Evolutionary conservation across 192 early-diverging fungal species (phyloP), one percentile per base, ranked within the genome.

Genomic region (Ambispora gerdemannii): DNA sequence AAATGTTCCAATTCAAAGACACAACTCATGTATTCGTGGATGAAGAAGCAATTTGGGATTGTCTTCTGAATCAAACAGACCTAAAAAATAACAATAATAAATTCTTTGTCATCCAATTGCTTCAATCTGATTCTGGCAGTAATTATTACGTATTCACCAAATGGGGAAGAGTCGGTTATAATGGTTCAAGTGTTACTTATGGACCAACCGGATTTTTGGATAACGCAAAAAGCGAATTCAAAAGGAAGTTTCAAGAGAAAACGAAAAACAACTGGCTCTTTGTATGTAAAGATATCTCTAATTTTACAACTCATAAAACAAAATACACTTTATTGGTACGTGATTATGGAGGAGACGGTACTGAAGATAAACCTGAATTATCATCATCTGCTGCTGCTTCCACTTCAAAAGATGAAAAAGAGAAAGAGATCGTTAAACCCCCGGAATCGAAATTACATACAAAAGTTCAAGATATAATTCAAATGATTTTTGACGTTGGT

Each of bases 101-200:
- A 72, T 91, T 90, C 61, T 91, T 86, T 73, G 51, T 87, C 55
- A 83, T 91, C 62, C 89, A 91, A 72, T 70, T 91, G 8, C 72
- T 89, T 3, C 33, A 71, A 20, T 36, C 50, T 17, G 66, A 68
- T 55, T 22, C 31, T 33, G 17, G 28, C 27, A 63, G 30, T 28
- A 63, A 77, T 35, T 15, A 67, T 2, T 87, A 83, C 72, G 81
- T 81, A 22, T 93, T 83, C 82, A 86, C 74, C 17, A 86, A 86
- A 53, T 93, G 92, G 92, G 92, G 91, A 17, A 73, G 82, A 24
- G 86, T 92, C 36, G 92, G 92, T 19, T 79, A 77, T 20, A 49
- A 65, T 32, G 91, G 90, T 24, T 86, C 88, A 76, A 77, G 38
- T 17, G 80, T 73, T 3, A 64, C 62, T 15, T 55, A 47, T 10